Percentiles rank a stretch among this genome's conserved stretches.
Evolutionary conservation across 805 yeast genomes (phyloP).

Genomic region (Saturnispora quitensis): DNA sequence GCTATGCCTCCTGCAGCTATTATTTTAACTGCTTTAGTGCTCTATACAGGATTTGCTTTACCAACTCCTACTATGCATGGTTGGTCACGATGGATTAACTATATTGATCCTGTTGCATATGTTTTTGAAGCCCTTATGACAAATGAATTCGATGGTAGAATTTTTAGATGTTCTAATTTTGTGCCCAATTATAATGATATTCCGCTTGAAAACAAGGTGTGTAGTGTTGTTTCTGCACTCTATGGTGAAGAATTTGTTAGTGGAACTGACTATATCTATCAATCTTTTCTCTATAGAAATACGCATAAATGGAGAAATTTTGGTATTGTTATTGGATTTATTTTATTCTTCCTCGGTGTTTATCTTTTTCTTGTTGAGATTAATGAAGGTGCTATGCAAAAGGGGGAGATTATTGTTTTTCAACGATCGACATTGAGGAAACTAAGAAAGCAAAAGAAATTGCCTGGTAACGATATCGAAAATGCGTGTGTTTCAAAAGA

Average conservation of each 20-base stretch:
- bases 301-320: conserved; percentile 73
- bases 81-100: conserved; percentile 61
- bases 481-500: conserved; percentile 15
- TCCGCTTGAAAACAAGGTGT: conserved; percentile 18
- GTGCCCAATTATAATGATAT: conserved; percentile 34
- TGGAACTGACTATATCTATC: conserved; percentile 50
- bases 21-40: conserved; percentile 36
- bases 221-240: conserved; percentile 43
- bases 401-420: conserved; percentile 63
- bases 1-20: conserved; percentile 54
- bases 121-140: conserved; percentile 49
- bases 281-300: conserved; percentile 41
- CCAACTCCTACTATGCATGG: conserved; percentile 50
- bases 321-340: conserved; percentile 55
- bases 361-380: conserved; percentile 49
- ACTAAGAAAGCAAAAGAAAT: conserved; percentile 32
- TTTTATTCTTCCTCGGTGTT: conserved; percentile 42
- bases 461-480: conserved; percentile 25
- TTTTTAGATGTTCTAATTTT: conserved; percentile 37
- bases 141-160: conserved; percentile 44
- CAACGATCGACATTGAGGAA: conserved; percentile 40
- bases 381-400: conserved; percentile 54
- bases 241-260: conserved; percentile 44
- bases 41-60: conserved; percentile 48
- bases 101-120: conserved; percentile 49